Base-by-base conservation (phyloP, 345 rosid species). In the Salix viminalis region DNA sequence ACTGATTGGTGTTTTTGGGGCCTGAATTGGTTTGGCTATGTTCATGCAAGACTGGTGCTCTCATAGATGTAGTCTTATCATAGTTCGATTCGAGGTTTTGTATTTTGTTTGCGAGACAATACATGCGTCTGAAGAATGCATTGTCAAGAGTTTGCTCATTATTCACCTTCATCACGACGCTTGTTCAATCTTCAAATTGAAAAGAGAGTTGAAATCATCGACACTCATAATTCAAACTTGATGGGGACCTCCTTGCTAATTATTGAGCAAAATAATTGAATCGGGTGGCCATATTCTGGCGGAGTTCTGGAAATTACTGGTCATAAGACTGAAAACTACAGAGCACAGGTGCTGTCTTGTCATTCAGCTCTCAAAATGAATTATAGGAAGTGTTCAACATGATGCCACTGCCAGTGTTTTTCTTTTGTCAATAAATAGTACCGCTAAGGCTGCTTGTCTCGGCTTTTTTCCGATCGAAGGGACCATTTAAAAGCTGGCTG, bases 181-280 rank as follows among this genome's bases (percentile, higher is more conserved):
- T 39, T 10, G 56, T 1, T 54, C 4, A 32, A 30, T 65, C 42
- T 66, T 19, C 36, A 26, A 19, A 7, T 13, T 36, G 46, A 18
- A 19, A 3, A 60, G 11, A 36, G 16, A 18, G 37, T 34, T 34
- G 37, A 34, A 34, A 12, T 60, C 23, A 41, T 58, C 32, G 65
- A 50, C 48, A 67, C 12, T 30, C 64, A 73, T 66, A 36, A 65
- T 71, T 80, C 60, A 80, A 34, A 67, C 11, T 34, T n/a, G 16
- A 15, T 24, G 80, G 75, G 80, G 75, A 24, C 85, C 82, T 54
- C 64, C 39, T 75, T 2, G n/a, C 14, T 75, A 75, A 79, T 76
- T 68, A 76, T 76, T 79, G 68, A 66, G 62, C 14, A 10, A 10
- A 82, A 79, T 79, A 72, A 76, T 72, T 72, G 77, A 75, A 50